Base-by-base conservation (phyloP, 2,329 filamentous ascomycete species). In the Gyromitra esculenta region DNA sequence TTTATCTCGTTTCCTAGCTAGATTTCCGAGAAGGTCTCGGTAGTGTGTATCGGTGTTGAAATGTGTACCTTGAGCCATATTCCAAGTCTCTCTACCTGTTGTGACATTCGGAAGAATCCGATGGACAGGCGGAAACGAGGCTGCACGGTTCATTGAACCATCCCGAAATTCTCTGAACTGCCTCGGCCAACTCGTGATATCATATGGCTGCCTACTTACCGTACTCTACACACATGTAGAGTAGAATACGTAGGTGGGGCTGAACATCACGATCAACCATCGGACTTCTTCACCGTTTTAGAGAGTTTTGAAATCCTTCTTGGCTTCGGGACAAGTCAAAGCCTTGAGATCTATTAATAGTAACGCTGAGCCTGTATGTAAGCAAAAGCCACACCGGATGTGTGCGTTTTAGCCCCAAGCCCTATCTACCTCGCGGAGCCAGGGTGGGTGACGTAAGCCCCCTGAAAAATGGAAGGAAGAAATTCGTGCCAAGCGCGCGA, bases 381-480 rank as follows among this genome's bases (percentile, higher is more conserved):
- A 35, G 31, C 39, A 35, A 50, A 69, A 67, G 59, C 62, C 62
- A 41, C 57, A 37, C 13, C 31, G 41, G 18, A 35, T 48, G 41
- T 56, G 25, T n/a, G 18, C 18, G 11, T 18, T 62, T 75, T 54
- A 75, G 56, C 70, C 70, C 62, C 59, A 75, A 70, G 43, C 65
- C 62, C 57, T 62, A 63, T 41, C 18, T 41, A 13, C 48, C 15
- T 25, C 39, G 45, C 8, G 35, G 37, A 52, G 35, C 41, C 25
- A 57, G 37, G 70, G 35, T 52, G 52, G 59, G 75, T 77, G 75
- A 77, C 71, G 75, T 70, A 77, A 77, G 75, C 75, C 43, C 48
- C 41, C 35, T 60, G 48, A 41, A 59, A 73, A 74, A 73, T 41
- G 70, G 70, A 75, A 75, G 50, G 62, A 73, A 35, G 59, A 41